These are phyloP conservation scores for Bipolaris oryzae DNA, from an alignment of 2,329 filamentous ascomycete species.

Conservation along the genomic window DNA sequence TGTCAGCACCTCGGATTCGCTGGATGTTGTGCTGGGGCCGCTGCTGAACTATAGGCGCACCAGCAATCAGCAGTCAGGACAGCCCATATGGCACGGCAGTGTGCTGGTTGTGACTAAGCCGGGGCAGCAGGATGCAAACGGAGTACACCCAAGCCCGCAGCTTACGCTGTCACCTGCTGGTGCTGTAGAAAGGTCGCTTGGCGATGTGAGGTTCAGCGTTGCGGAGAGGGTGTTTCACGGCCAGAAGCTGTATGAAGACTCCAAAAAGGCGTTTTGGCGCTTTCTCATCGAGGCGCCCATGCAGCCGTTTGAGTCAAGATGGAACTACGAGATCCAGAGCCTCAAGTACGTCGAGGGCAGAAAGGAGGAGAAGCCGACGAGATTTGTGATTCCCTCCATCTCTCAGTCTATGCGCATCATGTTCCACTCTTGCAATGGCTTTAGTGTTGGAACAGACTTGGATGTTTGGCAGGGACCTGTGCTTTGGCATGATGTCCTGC, in stretches of 20 bases:
- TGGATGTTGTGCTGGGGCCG: conserved; percentile 72
- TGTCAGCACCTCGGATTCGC: conserved; percentile 46
- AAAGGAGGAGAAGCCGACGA: conserved; percentile 39
- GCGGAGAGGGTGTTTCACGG: conserved; percentile 50
- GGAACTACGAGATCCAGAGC: conserved; percentile 76
- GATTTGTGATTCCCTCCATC: conserved; percentile 63
- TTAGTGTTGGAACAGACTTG: conserved; percentile 69
- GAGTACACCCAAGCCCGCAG: conserved; percentile 52
- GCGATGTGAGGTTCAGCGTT: conserved; percentile 34
- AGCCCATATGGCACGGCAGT: conserved; percentile 77
- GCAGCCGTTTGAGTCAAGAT: conserved; percentile 74
- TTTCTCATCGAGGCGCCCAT: conserved; percentile 67
- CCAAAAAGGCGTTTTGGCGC: conserved; percentile 63
- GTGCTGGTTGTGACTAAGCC: conserved; percentile 82
- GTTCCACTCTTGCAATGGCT: conserved; percentile 73
- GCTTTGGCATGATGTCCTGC: conserved; percentile 69
- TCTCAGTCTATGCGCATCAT: conserved; percentile 71
- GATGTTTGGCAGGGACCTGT: conserved; percentile 66
- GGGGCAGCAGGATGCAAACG: conserved; percentile 57
- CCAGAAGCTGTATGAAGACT: conserved; percentile 66
- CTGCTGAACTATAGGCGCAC: conserved; percentile 79
- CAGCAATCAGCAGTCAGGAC: conserved; percentile 58
- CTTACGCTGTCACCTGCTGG: conserved; percentile 65
- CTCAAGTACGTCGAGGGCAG: conserved; percentile 65
- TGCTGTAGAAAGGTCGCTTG: conserved; percentile 29